These are phyloP conservation scores for Maudiozyma pseudohumilis DNA, from an alignment of 805 yeast species.

Conservation along the genomic window DNA sequence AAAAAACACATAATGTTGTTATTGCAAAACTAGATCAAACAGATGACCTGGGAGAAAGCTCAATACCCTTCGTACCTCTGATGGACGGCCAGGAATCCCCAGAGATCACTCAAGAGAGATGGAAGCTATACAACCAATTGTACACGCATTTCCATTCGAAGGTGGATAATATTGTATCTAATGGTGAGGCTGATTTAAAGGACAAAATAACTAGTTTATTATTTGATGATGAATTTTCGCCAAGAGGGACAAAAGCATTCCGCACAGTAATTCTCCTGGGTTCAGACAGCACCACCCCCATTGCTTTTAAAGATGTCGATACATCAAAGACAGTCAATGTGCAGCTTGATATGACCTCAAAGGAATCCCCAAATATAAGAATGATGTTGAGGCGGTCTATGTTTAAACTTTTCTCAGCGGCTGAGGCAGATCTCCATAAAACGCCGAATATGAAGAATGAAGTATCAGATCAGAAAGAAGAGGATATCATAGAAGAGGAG, in stretches of 20 bases:
- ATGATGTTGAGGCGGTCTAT: constrained; percentile 30
- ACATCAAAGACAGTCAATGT: constrained; percentile 13
- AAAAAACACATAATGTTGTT: constrained; percentile 21
- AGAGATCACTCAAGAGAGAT: constrained; percentile 30
- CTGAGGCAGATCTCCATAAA: constrained; percentile 11
- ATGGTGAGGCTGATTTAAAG: constrained; percentile 31
- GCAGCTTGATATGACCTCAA: constrained; percentile 30
- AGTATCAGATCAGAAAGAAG: constrained; percentile 5
- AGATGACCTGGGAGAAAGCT: constrained; percentile 5
- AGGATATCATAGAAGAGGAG: constrained; percentile 5
- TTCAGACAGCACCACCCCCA: constrained; percentile 34
- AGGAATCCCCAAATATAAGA: constrained; percentile 31
- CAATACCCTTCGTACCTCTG: constrained; percentile 35
- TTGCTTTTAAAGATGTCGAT: constrained; percentile 25
- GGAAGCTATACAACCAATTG: constrained; percentile 32
- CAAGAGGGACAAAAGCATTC: constrained; percentile 10
- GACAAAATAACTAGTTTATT: constrained; percentile 22
- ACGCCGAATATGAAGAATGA: constrained; percentile 5
- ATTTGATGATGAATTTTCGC: constrained; percentile 7
- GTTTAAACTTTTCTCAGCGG: constrained; percentile 23
- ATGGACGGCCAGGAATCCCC: constrained; percentile 37
- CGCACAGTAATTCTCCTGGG: constrained; percentile 35
- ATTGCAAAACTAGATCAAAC: constrained; percentile 12
- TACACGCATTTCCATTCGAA: constrained; percentile 25
- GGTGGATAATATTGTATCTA: constrained; percentile 23